Evolutionary conservation across 1,284 basidiomycete species (phyloP).

Genomic region (Boletus hoseneyae): DNA sequence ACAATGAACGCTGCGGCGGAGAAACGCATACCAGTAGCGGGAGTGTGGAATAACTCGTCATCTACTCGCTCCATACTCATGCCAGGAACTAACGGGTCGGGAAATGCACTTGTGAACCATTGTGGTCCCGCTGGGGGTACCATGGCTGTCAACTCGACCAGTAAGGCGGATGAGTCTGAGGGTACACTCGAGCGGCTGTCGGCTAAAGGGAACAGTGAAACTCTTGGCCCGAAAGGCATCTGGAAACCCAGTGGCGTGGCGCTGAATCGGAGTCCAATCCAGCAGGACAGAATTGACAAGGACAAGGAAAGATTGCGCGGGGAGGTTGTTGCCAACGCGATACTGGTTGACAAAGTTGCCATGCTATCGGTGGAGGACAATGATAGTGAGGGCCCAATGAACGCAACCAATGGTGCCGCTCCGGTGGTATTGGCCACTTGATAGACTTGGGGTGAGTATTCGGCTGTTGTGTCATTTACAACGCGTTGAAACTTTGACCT

Average conservation of each 20-base stretch:
- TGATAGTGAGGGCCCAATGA: constrained; percentile 13
- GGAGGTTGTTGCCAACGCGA: constrained; percentile 34
- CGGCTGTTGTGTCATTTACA: background rate
- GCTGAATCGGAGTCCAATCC: constrained; percentile 13
- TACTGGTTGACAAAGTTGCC: constrained; percentile 33
- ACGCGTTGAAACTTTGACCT: constrained; percentile 5
- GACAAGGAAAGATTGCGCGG: constrained; percentile 33
- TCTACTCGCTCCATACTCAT: constrained; percentile 52
- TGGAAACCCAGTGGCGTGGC: constrained; percentile 20
- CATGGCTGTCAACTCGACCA: constrained; percentile 9
- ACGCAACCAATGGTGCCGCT: constrained; percentile 11
- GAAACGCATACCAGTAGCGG: constrained; percentile 50
- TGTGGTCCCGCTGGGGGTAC: constrained; percentile 18
- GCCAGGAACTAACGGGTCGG: constrained; percentile 32
- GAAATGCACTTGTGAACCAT: constrained; percentile 38
- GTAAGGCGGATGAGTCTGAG: constrained; percentile 47
- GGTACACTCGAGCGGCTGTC: constrained; percentile 47
- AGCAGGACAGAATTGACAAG: constrained; percentile 29
- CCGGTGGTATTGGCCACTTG: constrained; percentile 28
- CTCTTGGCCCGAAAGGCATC: constrained; percentile 49
- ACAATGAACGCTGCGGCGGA: constrained; percentile 42
- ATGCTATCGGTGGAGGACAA: constrained; percentile 28
- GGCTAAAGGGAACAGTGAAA: constrained; percentile 48
- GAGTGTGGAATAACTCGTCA: constrained; percentile 68
- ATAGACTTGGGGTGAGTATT: constrained; percentile 24